Percentiles rank a stretch among this genome's conserved stretches.
phyloP scores from a whole-genome alignment of 1,139 yeast species.

The Ogataea hybrid region DNA sequence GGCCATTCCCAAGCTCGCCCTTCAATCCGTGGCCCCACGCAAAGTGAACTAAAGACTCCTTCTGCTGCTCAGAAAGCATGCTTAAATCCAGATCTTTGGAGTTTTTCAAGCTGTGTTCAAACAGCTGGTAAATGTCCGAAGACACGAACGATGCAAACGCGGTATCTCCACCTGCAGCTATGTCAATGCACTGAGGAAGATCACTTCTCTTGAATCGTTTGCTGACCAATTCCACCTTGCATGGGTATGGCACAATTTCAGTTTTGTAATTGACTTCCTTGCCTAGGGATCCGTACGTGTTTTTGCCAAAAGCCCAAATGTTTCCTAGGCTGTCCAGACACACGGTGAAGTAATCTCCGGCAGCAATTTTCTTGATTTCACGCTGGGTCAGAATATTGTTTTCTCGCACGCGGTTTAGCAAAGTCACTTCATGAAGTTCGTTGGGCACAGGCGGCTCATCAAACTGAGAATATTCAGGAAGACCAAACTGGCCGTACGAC shows the following conservation, averaged over 20 bases:
- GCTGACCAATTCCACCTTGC: slow-evolving; percentile 42
- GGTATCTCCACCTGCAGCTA: slow-evolving; percentile 69
- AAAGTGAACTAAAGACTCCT: slow-evolving; percentile 38
- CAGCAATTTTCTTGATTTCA: slow-evolving; percentile 55
- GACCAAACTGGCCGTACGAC: slow-evolving; percentile 79
- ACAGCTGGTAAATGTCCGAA: slow-evolving; percentile 32
- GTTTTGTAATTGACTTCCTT: slow-evolving; percentile 61
- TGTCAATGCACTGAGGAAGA: slow-evolving; percentile 44
- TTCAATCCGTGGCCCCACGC: slow-evolving; percentile 81
- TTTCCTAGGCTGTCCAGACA: slow-evolving; percentile 62
- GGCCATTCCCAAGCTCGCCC: slow-evolving; percentile 86
- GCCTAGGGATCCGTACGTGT: slow-evolving; percentile 82
- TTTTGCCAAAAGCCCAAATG: slow-evolving; percentile 83
- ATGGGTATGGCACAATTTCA: slow-evolving; percentile 70
- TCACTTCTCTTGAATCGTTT: slow-evolving; percentile 37
- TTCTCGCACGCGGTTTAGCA: slow-evolving; percentile 37
- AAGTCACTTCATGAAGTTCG: slow-evolving; percentile 34
- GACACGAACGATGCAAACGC: slow-evolving; percentile 51
- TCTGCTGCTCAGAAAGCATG: slow-evolving; percentile 24
- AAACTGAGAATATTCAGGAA: slow-evolving; percentile 69
- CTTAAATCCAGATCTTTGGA: slow-evolving; percentile 26
- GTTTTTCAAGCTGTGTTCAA: slow-evolving; percentile 29
- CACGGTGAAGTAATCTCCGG: slow-evolving; percentile 73
- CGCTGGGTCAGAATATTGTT: slow-evolving; percentile 40
- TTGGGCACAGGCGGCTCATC: slow-evolving; percentile 46